Evolutionary conservation across 176 grass and related monocot species (phyloP).

Genomic region (Oryza officinalis): DNA sequence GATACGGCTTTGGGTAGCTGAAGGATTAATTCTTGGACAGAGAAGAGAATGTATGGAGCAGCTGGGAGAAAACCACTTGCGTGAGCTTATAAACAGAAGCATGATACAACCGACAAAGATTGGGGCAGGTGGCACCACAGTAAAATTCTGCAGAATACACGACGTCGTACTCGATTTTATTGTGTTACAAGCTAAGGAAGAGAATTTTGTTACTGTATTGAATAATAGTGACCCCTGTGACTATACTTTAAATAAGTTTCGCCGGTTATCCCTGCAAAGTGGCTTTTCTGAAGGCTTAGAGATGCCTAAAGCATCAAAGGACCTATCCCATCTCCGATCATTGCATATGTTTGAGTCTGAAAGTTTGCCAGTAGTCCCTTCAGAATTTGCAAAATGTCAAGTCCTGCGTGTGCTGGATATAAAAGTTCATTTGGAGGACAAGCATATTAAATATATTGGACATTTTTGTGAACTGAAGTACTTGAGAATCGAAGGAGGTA

Average conservation of each 20-base stretch:
- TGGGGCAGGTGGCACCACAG: not conserved
- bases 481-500: not conserved
- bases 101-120: constrained; percentile 11
- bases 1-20: constrained; percentile 18
- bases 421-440: not conserved
- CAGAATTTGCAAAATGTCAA: not conserved
- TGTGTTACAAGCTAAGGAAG: too few species aligned
- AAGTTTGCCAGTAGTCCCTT: too few species aligned
- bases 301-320: not conserved
- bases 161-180: too few species aligned
- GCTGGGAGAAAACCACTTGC: not conserved
- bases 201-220: too few species aligned
- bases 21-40: constrained; percentile 9
- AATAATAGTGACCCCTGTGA: too few species aligned
- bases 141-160: not conserved
- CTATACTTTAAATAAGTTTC: too few species aligned
- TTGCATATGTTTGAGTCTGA: not conserved
- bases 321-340: not conserved
- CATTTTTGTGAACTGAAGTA: not conserved
- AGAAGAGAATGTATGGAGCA: not conserved
- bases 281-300: not conserved
- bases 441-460: not conserved
- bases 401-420: constrained; percentile 12
- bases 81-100: constrained; percentile 27
- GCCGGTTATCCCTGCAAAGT: not conserved